Evolutionary conservation across 768 basidiomycete species (phyloP).

Genomic region (Lyophyllum atratum): DNA sequence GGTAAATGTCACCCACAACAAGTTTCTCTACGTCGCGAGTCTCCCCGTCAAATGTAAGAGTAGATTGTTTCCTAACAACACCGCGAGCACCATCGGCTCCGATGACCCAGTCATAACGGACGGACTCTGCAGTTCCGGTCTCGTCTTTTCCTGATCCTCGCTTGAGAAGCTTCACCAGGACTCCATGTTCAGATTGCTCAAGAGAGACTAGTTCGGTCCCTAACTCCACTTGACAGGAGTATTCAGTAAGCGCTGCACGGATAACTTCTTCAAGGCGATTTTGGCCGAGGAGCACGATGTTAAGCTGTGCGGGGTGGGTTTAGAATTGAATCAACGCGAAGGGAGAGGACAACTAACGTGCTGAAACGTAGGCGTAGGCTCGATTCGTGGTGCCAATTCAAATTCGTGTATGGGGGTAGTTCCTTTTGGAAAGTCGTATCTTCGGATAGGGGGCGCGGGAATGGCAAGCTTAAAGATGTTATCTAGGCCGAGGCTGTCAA

Average conservation of each 20-base stretch:
- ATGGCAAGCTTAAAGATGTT: conserved; percentile 36
- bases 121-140: conserved; percentile 26
- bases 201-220: conserved; percentile 48
- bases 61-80: conserved; percentile 41
- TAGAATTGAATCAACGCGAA: neutral
- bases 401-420: conserved; percentile 28
- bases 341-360: conserved; percentile 26
- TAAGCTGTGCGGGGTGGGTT: conserved; percentile 27
- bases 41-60: conserved; percentile 42
- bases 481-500: conserved; percentile 38
- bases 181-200: conserved; percentile 34
- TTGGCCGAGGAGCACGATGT: conserved; percentile 36
- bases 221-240: conserved; percentile 40
- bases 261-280: conserved; percentile 39
- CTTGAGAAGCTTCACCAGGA: conserved; percentile 36
- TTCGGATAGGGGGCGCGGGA: conserved; percentile 26
- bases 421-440: conserved; percentile 37
- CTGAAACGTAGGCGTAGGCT: conserved; percentile 34
- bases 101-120: conserved; percentile 37
- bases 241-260: conserved; percentile 32
- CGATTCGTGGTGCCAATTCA: conserved; percentile 29
- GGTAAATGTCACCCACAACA: conserved; percentile 43
- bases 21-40: conserved; percentile 34
- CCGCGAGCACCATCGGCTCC: conserved; percentile 48
- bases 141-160: conserved; percentile 15